phyloP scores from a whole-genome alignment of 352 stramenopile genomes.

The Pythium phragmitis region DNA sequence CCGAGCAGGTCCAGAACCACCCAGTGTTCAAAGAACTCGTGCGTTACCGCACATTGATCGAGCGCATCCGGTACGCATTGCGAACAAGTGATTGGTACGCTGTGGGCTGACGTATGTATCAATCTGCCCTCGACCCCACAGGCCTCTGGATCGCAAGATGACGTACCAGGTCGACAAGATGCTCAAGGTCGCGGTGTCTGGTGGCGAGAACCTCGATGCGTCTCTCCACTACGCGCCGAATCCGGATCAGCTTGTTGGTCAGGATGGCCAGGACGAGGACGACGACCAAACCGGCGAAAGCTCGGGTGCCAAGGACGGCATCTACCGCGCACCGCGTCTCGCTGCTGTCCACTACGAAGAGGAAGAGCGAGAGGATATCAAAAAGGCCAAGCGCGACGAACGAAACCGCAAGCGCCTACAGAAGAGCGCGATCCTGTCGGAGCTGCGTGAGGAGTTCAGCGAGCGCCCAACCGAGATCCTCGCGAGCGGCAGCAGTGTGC shows the following conservation, averaged over 20 bases:
- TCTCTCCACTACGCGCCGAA: constrained; percentile 82
- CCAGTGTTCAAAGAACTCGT: constrained; percentile 86
- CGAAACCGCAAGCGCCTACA: constrained; percentile 78
- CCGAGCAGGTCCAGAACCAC: constrained; percentile 70
- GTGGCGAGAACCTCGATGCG: constrained; percentile 69
- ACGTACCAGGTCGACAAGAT: constrained; percentile 91
- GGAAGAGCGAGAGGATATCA: constrained; percentile 74
- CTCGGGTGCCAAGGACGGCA: constrained; percentile 46
- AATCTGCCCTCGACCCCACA: constrained; percentile 4
- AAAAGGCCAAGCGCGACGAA: constrained; percentile 81
- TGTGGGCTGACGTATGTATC: background rate
- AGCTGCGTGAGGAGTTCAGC: constrained; percentile 85
- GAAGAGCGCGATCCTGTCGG: constrained; percentile 82
- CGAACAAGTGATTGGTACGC: background rate
- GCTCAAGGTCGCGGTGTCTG: constrained; percentile 83
- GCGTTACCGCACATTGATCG: constrained; percentile 79
- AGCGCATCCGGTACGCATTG: constrained; percentile 61
- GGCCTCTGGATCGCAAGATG: constrained; percentile 83
- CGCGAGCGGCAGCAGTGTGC: constrained; percentile 46
- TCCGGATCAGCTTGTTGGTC: constrained; percentile 57
- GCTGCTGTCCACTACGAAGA: constrained; percentile 84
- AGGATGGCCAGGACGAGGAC: constrained; percentile 52
- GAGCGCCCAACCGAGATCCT: constrained; percentile 74
- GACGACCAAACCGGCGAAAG: constrained; percentile 35
- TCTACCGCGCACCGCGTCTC: constrained; percentile 77